Percentiles rank a stretch among this genome's conserved stretches.
These are phyloP conservation scores for Botrytis porri DNA, from an alignment of 2,329 filamentous ascomycete genomes.

Conservation along the genomic window DNA sequence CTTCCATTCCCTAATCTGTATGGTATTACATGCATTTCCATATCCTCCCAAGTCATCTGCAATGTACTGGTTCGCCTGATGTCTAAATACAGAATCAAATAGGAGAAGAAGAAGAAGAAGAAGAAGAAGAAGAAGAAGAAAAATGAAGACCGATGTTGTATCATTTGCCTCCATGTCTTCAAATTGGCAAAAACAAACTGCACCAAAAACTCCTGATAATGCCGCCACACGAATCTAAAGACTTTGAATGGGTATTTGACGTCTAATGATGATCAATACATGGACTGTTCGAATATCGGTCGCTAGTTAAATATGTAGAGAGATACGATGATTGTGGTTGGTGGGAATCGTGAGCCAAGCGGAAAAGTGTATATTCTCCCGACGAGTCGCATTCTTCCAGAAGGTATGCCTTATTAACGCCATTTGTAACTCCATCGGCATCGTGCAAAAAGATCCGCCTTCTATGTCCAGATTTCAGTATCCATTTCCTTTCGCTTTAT, in stretches of 20 bases:
- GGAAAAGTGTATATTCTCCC: neutral
- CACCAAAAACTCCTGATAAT: constrained; percentile 3
- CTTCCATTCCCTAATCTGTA: neutral
- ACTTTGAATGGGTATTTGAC: neutral
- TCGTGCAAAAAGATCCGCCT: neutral
- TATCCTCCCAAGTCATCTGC: neutral
- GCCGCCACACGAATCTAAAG: neutral
- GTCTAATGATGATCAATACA: neutral
- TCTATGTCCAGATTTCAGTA: no score
- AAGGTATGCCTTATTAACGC: neutral
- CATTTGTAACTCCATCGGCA: neutral
- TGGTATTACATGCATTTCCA: neutral
- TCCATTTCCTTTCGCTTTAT: neutral
- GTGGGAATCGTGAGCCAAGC: neutral
- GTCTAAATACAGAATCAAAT: constrained; percentile 10
- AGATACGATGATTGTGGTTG: neutral
- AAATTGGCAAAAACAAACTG: neutral
- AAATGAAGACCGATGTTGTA: constrained; percentile 13
- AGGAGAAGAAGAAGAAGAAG: no score
- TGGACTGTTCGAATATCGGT: neutral
- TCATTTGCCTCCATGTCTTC: neutral
- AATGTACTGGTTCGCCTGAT: constrained; percentile 46
- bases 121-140: no score
- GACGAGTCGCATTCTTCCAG: neutral
- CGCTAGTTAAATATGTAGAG: neutral